A percentile compares a stretch with the other conserved stretches of the same genome.
These are phyloP conservation scores for Fusarium sp. DNA, from an alignment of 2,329 filamentous ascomycete species.

Conservation along the genomic window DNA sequence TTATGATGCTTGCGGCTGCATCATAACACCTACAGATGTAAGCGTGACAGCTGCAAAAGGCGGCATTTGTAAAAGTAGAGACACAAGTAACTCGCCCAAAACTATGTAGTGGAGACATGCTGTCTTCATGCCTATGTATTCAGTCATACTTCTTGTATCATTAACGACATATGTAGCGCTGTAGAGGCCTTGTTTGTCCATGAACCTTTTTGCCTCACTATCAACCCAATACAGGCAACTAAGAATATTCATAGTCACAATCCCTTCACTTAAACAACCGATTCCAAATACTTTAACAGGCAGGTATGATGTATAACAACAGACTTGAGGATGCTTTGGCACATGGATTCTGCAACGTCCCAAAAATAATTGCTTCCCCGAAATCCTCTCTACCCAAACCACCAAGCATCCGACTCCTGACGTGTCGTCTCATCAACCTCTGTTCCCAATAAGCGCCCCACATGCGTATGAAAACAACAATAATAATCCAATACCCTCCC, in stretches of 20 bases:
- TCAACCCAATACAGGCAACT: neutral
- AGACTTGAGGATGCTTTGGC: constrained; percentile 11
- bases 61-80: neutral
- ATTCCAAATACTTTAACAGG: constrained; percentile 22
- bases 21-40: neutral
- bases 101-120: neutral
- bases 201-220: neutral
- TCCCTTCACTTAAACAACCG: neutral
- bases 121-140: neutral
- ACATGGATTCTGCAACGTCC: constrained; percentile 2
- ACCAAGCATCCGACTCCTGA: constrained; percentile 27
- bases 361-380: constrained; percentile 5
- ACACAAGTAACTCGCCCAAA: neutral
- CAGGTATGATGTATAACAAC: constrained; percentile 22
- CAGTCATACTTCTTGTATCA: neutral
- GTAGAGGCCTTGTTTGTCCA: neutral
- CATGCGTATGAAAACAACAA: constrained; percentile 17
- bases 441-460: constrained; percentile 35
- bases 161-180: neutral
- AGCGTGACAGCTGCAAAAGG: neutral
- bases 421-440: constrained; percentile 27
- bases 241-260: neutral
- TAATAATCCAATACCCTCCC: constrained; percentile 13
- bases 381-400: constrained; percentile 19
- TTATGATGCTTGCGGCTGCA: neutral